Evolutionary conservation across 768 basidiomycete genomes (phyloP).

Genomic region (Neoboletus brunneissimus): DNA sequence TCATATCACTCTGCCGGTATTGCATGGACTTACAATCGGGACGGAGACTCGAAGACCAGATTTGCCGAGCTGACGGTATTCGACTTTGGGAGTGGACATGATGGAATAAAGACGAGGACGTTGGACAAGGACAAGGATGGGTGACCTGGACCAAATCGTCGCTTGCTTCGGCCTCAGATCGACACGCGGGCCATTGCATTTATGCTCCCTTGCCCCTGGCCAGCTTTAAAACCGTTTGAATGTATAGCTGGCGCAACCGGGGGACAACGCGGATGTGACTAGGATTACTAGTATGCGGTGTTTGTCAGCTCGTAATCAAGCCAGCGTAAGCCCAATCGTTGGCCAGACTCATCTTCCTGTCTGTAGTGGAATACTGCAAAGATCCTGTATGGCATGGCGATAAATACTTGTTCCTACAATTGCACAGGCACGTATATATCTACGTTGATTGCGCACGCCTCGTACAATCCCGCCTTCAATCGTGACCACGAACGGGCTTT

Average conservation of each 20-base stretch:
- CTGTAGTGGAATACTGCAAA: not conserved
- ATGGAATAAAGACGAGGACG: not conserved
- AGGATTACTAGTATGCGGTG: no score
- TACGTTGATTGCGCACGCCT: not conserved
- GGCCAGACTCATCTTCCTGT: no score
- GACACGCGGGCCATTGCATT: not conserved
- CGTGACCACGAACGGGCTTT: conserved; percentile 19
- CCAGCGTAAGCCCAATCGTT: no score
- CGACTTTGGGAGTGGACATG: conserved; percentile 20
- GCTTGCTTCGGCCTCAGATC: no score
- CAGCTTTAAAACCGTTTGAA: not conserved
- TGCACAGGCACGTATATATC: not conserved
- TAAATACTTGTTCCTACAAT: not conserved
- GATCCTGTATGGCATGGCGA: not conserved
- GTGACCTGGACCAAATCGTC: no score
- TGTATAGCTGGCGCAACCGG: not conserved
- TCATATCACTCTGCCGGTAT: not conserved
- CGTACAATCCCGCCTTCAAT: not conserved
- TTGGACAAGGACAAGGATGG: not conserved
- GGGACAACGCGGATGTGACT: no score
- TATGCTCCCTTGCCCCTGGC: not conserved
- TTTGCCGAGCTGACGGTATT: conserved; percentile 32
- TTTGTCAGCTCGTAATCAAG: no score
- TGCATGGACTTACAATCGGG: conserved; percentile 26
- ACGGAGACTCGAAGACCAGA: conserved; percentile 35